Evolutionary conservation across 371 early-diverging fungal species (phyloP), one percentile per base, ranked within the genome.

Genomic region (Lichtheimia ornata): DNA sequence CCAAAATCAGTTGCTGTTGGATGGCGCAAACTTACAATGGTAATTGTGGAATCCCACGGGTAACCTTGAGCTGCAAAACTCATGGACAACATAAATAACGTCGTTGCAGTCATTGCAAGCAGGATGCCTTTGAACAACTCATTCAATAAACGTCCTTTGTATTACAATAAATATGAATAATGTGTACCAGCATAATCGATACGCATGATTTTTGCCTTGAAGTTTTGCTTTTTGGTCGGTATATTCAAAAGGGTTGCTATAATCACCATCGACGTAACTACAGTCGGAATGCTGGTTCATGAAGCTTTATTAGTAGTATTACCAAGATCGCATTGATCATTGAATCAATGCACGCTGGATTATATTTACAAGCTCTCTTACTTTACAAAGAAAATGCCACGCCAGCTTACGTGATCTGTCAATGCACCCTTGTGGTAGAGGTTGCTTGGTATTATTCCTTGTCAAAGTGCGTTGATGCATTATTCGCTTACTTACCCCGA

Each of bases 401-500:
- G 47, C 47, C 47, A 47, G n/a, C 18, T 18, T 17, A 47, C 47
- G 18, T 47, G 17, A 47, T 47, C 47, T 22, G 47, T 47, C 47
- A 47, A 22, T 18, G 18, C 17, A 6, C 47, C 47, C 47, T 47
- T 22, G 22, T 35, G 35, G 9, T 35, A 0, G 15, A 22, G 20
- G 0, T 52, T 15, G 2, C 22, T 11, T 50, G 1, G 22, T 1
- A 14, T 4, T 15, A 24, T 15, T 15, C 11, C 9, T 35, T 35
- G 11, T 35, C 35, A 0, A 35, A 35, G 1, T 35, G 35, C 35
- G 5, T 9, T 35, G 4, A 27, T 12, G 12, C 4, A 5, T 15
- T 4, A 24, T 25, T 4, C 35, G 0, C 9, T 35, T 0, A 11
- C 56, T 55, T 65, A 72, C 75, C 35, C 82, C 79, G 63, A 81